These are phyloP conservation scores for Lactifluus piperatus DNA, from an alignment of 768 basidiomycete genomes.

Conservation along the genomic window DNA sequence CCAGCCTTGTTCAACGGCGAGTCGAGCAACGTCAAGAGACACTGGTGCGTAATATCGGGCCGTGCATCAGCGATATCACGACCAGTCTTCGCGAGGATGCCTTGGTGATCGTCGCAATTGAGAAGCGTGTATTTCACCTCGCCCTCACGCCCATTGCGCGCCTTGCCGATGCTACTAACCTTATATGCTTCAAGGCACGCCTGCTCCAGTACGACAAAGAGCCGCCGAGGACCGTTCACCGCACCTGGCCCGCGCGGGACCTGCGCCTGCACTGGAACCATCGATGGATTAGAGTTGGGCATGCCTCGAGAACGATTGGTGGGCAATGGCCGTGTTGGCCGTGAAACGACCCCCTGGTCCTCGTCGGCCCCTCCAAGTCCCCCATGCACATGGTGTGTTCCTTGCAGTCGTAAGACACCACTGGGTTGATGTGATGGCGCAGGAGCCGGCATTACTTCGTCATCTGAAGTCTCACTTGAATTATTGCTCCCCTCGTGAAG, in stretches of 20 bases:
- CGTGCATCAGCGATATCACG: slow-evolving; percentile 98
- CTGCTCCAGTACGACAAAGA: slow-evolving; percentile 88
- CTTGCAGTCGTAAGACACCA: not conserved
- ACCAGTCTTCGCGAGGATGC: slow-evolving; percentile 94
- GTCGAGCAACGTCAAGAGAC: slow-evolving; percentile 90
- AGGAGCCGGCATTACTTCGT: slow-evolving; percentile 39
- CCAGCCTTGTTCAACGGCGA: slow-evolving; percentile 98
- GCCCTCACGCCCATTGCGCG: slow-evolving; percentile 43
- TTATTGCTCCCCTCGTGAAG: slow-evolving; percentile 11
- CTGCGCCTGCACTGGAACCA: slow-evolving; percentile 77
- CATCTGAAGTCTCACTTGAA: slow-evolving; percentile 25
- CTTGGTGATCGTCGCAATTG: slow-evolving; percentile 99
- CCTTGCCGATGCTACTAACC: slow-evolving; percentile 52
- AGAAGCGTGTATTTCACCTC: slow-evolving; percentile 94
- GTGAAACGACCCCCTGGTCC: slow-evolving; percentile 42
- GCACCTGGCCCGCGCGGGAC: slow-evolving; percentile 52
- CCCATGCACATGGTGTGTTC: not conserved
- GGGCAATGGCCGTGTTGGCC: slow-evolving; percentile 26
- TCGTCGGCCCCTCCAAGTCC: slow-evolving; percentile 30
- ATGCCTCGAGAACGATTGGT: slow-evolving; percentile 34
- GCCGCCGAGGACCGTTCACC: slow-evolving; percentile 44
- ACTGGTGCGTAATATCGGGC: slow-evolving; percentile 99
- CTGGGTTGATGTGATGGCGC: not conserved
- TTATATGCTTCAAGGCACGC: slow-evolving; percentile 96
- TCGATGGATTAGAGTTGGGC: slow-evolving; percentile 52